These are phyloP conservation scores for Blastobotrys chiropterorum DNA, from an alignment of 805 yeast species.

Conservation along the genomic window DNA sequence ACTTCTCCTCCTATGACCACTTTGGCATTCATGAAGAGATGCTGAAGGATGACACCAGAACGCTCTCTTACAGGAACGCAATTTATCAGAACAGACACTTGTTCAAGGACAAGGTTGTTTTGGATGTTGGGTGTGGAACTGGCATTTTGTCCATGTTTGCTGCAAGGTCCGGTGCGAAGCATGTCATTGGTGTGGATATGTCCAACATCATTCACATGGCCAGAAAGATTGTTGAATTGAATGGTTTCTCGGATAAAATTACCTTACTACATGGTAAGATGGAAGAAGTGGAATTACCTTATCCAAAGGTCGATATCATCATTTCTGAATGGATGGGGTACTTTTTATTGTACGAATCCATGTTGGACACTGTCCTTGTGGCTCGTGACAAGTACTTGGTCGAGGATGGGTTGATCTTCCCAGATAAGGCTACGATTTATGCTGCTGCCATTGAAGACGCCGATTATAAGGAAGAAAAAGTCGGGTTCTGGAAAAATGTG, in stretches of 20 bases:
- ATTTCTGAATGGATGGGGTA: constrained; percentile 99
- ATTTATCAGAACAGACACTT: constrained; percentile 82
- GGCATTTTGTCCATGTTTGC: constrained; percentile 98
- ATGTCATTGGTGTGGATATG: constrained; percentile 96
- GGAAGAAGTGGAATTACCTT: constrained; percentile 86
- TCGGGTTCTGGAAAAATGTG: constrained; percentile 92
- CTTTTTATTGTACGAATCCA: constrained; percentile 89
- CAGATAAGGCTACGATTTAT: constrained; percentile 86
- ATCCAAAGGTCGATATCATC: constrained; percentile 84
- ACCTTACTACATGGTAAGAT: constrained; percentile 86
- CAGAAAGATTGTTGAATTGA: constrained; percentile 72
- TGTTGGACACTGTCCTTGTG: constrained; percentile 91
- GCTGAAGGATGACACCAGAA: constrained; percentile 93
- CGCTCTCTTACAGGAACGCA: constrained; percentile 85
- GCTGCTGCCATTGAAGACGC: constrained; percentile 92
- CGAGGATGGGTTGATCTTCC: constrained; percentile 85
- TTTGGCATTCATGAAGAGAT: constrained; percentile 98
- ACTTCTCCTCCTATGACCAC: constrained; percentile 92
- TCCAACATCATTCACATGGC: constrained; percentile 96
- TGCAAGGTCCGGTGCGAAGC: constrained; percentile 97
- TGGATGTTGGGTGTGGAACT: constrained; percentile 99
- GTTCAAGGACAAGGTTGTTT: constrained; percentile 87
- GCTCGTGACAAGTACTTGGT: constrained; percentile 85
- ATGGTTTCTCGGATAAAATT: constrained; percentile 80
- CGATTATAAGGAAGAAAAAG: constrained; percentile 83